Percentiles rank a stretch among this genome's conserved stretches.
phyloP scores from a whole-genome alignment of 495 filamentous ascomycete genomes.

The Penicillium alfredii region DNA sequence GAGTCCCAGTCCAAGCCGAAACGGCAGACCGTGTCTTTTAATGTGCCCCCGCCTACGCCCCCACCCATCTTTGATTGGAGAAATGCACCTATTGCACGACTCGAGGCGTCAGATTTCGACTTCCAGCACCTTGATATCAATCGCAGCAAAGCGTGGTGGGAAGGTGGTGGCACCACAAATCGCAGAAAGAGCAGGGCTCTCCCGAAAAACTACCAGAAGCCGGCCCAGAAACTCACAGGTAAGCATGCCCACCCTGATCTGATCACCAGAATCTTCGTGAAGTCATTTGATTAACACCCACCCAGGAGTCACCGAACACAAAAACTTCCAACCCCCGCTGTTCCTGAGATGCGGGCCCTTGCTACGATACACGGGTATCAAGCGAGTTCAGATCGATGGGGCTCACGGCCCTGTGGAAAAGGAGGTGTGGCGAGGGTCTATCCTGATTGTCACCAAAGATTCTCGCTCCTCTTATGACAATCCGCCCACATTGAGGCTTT shows the following conservation, averaged over 20 bases:
- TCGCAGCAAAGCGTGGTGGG: conserved; percentile 44
- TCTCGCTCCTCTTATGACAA: conserved; percentile 73
- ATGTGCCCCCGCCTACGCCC: conserved; percentile 44
- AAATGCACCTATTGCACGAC: conserved; percentile 30
- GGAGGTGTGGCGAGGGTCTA: conserved; percentile 85
- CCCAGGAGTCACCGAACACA: conserved; percentile 31
- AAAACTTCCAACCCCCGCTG: conserved; percentile 73
- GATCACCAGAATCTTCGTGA: neutral
- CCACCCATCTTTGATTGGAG: conserved; percentile 44
- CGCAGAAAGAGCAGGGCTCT: conserved; percentile 40
- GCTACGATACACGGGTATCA: conserved; percentile 80
- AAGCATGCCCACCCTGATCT: conserved; percentile 11
- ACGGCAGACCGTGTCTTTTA: conserved; percentile 41
- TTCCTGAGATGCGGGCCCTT: conserved; percentile 88
- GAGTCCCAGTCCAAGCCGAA: conserved; percentile 32
- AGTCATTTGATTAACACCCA: conserved; percentile 13
- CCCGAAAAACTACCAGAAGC: conserved; percentile 35
- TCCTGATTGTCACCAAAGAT: conserved; percentile 92
- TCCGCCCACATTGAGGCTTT: conserved; percentile 70
- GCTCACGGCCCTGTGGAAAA: conserved; percentile 42
- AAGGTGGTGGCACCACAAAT: conserved; percentile 27
- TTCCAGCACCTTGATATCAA: conserved; percentile 38
- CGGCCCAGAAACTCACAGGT: conserved; percentile 34
- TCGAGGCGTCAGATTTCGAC: conserved; percentile 36
- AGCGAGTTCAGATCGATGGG: conserved; percentile 30